These are phyloP conservation scores for Avena atlantica DNA, from an alignment of 176 grass and related monocot genomes.

Conservation along the genomic window DNA sequence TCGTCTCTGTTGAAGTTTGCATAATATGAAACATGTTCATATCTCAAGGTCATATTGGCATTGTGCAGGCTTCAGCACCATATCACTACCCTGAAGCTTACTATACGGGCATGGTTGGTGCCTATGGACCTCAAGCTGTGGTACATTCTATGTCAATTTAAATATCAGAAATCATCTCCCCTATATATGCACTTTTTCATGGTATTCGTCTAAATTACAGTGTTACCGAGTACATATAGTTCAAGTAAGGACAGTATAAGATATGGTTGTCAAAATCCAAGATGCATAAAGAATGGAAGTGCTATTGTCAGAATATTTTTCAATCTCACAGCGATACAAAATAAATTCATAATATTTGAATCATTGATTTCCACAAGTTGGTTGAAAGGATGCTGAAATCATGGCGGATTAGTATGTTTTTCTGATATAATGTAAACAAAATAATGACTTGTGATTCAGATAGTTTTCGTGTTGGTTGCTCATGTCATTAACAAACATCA, in stretches of 20 bases:
- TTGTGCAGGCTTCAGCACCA: slow-evolving; percentile 78
- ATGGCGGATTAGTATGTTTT: neutral
- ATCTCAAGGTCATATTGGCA: slow-evolving; percentile 41
- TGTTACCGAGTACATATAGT: neutral
- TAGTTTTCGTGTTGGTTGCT: neutral
- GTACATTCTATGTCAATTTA: slow-evolving; percentile 53
- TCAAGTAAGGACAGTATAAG: slow-evolving; percentile 10
- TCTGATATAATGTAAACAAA: neutral
- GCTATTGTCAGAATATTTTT: neutral
- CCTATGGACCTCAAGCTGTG: slow-evolving; percentile 83
- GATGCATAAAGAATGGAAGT: neutral
- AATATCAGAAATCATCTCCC: neutral
- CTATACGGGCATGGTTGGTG: slow-evolving; percentile 69
- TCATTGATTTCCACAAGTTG: neutral
- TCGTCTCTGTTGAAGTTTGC: slow-evolving; percentile 8
- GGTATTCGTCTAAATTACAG: neutral
- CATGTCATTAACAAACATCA: neutral
- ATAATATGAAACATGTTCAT: neutral
- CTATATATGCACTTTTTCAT: neutral
- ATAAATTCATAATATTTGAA: neutral
- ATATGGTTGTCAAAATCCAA: neutral
- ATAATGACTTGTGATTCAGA: neutral
- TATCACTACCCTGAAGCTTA: slow-evolving; percentile 90
- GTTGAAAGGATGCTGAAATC: neutral
- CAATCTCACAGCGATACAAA: neutral